phyloP scores from a whole-genome alignment of 306 rosid genomes.

The Quercus ilex region DNA sequence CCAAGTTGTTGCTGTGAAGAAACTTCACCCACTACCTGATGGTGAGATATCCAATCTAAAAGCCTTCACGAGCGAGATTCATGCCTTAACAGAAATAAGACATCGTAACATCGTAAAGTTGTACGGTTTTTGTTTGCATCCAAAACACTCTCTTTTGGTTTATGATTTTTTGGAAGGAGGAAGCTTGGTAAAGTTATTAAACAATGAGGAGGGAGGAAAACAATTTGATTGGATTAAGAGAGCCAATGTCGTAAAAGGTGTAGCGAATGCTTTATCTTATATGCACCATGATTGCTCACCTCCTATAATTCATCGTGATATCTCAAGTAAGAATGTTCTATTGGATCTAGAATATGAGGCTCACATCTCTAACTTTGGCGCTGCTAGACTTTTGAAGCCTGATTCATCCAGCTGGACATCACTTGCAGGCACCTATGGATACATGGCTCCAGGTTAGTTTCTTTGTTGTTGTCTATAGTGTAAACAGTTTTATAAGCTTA shows the following conservation, averaged over 20 bases:
- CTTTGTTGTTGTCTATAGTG: too few relatives aligned
- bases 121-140: slow-evolving; percentile 14
- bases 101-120: slow-evolving; percentile 28
- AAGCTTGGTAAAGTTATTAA: slow-evolving; percentile 6
- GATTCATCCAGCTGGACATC: too few relatives aligned
- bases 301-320: too few relatives aligned
- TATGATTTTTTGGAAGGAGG: neutral
- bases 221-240: slow-evolving; percentile 22
- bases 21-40: slow-evolving; percentile 1
- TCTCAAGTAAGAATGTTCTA: too few relatives aligned
- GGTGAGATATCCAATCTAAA: neutral
- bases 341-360: too few relatives aligned
- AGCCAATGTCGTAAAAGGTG: slow-evolving; percentile 33
- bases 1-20: slow-evolving; percentile 33
- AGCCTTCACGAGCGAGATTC: slow-evolving; percentile 26
- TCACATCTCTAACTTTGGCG: too few relatives aligned
- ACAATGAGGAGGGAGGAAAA: neutral
- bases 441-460: too few relatives aligned
- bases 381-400: too few relatives aligned
- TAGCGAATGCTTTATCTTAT: slow-evolving; percentile 29
- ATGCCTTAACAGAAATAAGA: slow-evolving; percentile 7
- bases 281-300: slow-evolving; percentile 14
- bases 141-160: slow-evolving; percentile 13
- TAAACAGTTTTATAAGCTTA: too few relatives aligned
- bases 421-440: too few relatives aligned